Evolutionary conservation across 768 basidiomycete genomes (phyloP), one percentile per base, ranked within the genome.

Genomic region (Clavaria fumosa): DNA sequence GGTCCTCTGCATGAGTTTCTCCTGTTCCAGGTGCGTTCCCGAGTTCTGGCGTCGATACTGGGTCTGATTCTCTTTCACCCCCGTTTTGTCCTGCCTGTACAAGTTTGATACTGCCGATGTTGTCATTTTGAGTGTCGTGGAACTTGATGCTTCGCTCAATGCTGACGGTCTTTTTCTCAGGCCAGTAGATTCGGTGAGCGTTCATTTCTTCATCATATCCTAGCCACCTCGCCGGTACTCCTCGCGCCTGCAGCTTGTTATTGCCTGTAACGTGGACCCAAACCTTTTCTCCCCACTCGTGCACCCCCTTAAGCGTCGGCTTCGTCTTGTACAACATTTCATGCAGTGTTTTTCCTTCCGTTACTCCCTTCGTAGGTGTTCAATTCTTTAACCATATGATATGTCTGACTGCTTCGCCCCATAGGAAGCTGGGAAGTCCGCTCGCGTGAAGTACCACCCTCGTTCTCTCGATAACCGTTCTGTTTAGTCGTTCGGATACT

Each of bases 121-220:
- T n/a, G n/a, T n/a, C n/a, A n/a, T n/a, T n/a, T n/a, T n/a, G n/a
- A n/a, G n/a, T 17, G 10, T 10, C 27, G 31, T 27, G 31, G 14
- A 45, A 45, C 3, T 5, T 43, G 17, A 59, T 38, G 35, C 51
- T 53, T 4, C 47, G 42, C 26, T 60, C 50, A 15, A 55, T 45
- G 2, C 47, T 42, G 5, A 60, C 40, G 1, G 44, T 26, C 1
- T 39, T 44, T 12, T 44, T 51, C 7, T 43, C 39, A 0, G 51
- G 51, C 59, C 56, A 64, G 40, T 61, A 63, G 12, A 63, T 47
- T 3, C 51, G 38, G 26, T 54, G 50, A 0, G 48, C 61, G 9
- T 54, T 53, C 15, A 50, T 53, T 17, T 53, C 41, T 2, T 47
- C 42, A 34, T 58, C 53, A 37, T 53, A 48, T 12, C 64, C 62